phyloP scores from a whole-genome alignment of 805 yeast genomes.

The Tanozyma kutaoensis region DNA sequence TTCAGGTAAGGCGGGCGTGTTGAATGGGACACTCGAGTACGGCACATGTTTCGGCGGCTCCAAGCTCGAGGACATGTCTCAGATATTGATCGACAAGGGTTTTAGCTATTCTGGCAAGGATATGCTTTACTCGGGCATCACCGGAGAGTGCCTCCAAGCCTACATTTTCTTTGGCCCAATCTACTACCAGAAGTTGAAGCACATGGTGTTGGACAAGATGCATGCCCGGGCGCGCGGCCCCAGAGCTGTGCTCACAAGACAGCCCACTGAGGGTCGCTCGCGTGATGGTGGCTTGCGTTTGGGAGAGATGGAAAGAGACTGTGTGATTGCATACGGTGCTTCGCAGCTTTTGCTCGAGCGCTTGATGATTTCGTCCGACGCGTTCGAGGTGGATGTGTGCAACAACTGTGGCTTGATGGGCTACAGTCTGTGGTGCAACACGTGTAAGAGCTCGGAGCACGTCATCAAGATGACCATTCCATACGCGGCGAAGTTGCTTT shows the following conservation, averaged over 20 bases:
- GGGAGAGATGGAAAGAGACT: conserved; percentile 99
- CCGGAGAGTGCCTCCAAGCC: conserved; percentile 95
- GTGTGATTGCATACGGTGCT: conserved; percentile 99
- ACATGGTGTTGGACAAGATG: conserved; percentile 98
- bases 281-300: conserved; percentile 98
- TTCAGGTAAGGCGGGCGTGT: conserved; percentile 95
- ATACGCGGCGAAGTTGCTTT: conserved; percentile 93
- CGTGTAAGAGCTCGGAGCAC: conserved; percentile 79
- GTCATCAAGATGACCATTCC: conserved; percentile 94
- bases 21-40: conserved; percentile 82
- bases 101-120: conserved; percentile 94
- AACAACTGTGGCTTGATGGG: conserved; percentile 95
- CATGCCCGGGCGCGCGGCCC: conserved; percentile 99
- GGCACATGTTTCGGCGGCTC: conserved; percentile 99
- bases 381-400: conserved; percentile 94
- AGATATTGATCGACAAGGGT: conserved; percentile 80
- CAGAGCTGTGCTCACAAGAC: conserved; percentile 93
- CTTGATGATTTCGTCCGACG: conserved; percentile 93
- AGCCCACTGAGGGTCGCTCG: conserved; percentile 97
- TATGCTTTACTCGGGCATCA: conserved; percentile 92
- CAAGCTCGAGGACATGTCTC: conserved; percentile 89
- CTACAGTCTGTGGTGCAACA: conserved; percentile 94
- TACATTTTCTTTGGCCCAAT: conserved; percentile 98
- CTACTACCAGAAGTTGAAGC: conserved; percentile 94
- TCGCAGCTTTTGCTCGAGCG: conserved; percentile 88